These are phyloP conservation scores for Selenicereus undatus DNA, from an alignment of 148 eudicot genomes.

Conservation along the genomic window DNA sequence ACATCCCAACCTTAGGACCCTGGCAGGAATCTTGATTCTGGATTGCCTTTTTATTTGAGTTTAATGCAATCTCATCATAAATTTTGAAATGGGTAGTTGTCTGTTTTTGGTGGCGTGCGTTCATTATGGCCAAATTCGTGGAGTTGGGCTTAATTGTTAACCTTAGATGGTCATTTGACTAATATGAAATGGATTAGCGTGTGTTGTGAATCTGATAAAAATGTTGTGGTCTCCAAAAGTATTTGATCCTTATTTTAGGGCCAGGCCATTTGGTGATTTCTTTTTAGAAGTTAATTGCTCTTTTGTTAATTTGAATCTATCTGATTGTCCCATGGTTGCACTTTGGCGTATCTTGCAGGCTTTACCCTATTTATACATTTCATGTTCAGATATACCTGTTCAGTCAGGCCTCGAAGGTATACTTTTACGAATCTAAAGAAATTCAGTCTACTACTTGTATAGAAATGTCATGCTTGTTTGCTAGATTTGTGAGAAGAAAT, in stretches of 20 bases:
- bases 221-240: not conserved
- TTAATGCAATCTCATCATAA: not conserved
- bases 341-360: conserved; percentile 51
- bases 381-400: conserved; percentile 59
- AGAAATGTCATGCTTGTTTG: not conserved
- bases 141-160: not conserved
- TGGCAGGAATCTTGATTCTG: not conserved
- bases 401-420: conserved; percentile 55
- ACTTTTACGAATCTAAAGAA: not conserved
- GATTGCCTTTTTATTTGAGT: not conserved
- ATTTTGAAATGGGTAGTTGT: not conserved
- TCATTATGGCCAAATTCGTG: not conserved
- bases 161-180: not conserved
- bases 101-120: not conserved
- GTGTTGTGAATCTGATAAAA: not conserved
- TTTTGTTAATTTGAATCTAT: not conserved
- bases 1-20: not conserved
- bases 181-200: not conserved
- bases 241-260: not conserved
- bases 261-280: not conserved
- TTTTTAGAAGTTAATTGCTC: not conserved
- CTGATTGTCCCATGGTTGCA: not conserved
- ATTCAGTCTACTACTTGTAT: not conserved
- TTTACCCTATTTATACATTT: conserved; percentile 81
- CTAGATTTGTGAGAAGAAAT: not conserved